These are phyloP conservation scores for Leccinum longicurvipes DNA, from an alignment of 768 basidiomycete species.

Conservation along the genomic window DNA sequence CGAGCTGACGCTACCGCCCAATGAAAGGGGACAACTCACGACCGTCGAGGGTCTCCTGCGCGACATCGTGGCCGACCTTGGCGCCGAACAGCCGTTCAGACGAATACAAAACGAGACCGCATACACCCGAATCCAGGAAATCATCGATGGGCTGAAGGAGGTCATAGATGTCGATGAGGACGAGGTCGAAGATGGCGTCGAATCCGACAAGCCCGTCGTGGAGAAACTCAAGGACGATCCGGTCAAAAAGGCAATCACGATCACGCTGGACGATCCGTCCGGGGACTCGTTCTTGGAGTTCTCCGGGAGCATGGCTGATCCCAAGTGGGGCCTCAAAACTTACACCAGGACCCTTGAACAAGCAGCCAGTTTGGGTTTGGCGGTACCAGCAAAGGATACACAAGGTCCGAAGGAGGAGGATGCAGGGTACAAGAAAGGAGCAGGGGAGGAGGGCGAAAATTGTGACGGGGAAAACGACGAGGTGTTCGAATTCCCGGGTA, in stretches of 20 bases:
- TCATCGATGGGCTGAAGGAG: constrained; percentile 63
- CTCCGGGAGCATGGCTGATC: constrained; percentile 78
- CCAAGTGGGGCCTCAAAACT: constrained; percentile 86
- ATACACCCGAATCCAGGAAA: constrained; percentile 67
- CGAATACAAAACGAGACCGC: constrained; percentile 71
- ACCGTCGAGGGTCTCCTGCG: constrained; percentile 91
- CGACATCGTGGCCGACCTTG: constrained; percentile 78
- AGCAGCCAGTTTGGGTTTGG: constrained; percentile 75
- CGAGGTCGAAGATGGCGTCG: constrained; percentile 33
- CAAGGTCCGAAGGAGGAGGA: background rate
- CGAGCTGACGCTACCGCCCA: constrained; percentile 83
- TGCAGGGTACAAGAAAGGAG: background rate
- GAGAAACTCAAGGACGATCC: constrained; percentile 38
- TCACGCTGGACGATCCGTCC: constrained; percentile 87
- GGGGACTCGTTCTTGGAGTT: constrained; percentile 98
- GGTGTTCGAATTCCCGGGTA: constrained; percentile 81
- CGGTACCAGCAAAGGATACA: constrained; percentile 44
- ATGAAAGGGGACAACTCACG: constrained; percentile 86
- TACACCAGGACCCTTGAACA: constrained; percentile 80
- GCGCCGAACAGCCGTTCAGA: constrained; percentile 78
- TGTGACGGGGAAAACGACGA: constrained; percentile 67
- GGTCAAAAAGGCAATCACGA: constrained; percentile 70
- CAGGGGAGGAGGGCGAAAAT: constrained; percentile 14
- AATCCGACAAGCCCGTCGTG: constrained; percentile 27
- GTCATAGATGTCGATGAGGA: constrained; percentile 63